Evolutionary conservation across 208 protist genomes (phyloP).

Genomic region (Cochliopodium minus): DNA sequence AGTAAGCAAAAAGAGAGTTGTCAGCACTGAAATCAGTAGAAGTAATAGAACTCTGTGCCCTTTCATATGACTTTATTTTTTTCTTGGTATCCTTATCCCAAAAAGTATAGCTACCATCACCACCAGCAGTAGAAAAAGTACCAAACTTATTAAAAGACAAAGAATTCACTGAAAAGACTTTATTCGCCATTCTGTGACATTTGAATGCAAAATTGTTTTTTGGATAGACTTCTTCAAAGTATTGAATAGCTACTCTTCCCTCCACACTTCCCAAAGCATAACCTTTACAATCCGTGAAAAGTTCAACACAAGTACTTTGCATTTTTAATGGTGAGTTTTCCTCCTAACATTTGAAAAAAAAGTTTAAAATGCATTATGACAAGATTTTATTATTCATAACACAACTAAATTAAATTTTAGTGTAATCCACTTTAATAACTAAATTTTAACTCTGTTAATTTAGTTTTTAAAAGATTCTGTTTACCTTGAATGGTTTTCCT

Average conservation of each 20-base stretch:
- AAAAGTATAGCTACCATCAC: constrained; percentile 30
- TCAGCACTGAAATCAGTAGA: constrained; percentile 30
- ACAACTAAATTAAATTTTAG: no score
- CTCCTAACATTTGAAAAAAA: no score
- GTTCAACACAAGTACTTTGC: constrained; percentile 19
- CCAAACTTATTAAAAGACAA: constrained; percentile 36
- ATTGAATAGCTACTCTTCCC: constrained; percentile 38
- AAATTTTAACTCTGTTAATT: no score
- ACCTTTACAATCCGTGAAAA: constrained; percentile 22
- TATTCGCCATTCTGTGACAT: constrained; percentile 40
- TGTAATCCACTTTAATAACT: no score
- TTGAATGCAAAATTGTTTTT: constrained; percentile 44
- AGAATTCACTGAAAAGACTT: constrained; percentile 39
- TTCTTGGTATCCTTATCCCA: constrained; percentile 30
- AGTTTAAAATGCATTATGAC: no score
- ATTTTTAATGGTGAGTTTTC: constrained; percentile 27
- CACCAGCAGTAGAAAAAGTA: constrained; percentile 43
- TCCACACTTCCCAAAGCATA: constrained; percentile 41
- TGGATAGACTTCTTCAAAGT: constrained; percentile 16
- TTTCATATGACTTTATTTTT: constrained; percentile 5
- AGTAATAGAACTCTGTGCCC: neutral
- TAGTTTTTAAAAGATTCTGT: no score
- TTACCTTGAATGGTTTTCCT: neutral
- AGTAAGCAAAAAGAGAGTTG: constrained; percentile 26
- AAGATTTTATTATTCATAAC: no score